phyloP scores from a whole-genome alignment of 495 filamentous ascomycete genomes.

The Pseudotulostoma volvatum region DNA sequence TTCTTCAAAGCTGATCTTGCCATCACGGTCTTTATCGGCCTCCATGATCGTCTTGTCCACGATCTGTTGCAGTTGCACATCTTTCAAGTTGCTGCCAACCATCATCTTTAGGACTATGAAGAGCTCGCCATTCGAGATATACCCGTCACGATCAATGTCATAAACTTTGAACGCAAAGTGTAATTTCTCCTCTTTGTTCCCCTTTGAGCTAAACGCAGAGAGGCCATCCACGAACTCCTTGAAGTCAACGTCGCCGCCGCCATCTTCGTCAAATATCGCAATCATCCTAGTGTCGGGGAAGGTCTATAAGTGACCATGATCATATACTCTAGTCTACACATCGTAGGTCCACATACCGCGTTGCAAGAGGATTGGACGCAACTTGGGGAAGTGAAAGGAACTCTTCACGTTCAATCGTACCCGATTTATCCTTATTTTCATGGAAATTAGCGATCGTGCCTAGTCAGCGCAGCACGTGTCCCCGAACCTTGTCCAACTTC shows the following conservation, averaged over 20 bases:
- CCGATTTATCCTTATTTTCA: slow-evolving; percentile 67
- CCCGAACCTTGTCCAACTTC: slow-evolving; percentile 89
- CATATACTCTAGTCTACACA: no score
- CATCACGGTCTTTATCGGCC: slow-evolving; percentile 87
- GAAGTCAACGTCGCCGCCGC: slow-evolving; percentile 95
- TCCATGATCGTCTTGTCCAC: slow-evolving; percentile 99
- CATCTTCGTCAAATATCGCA: slow-evolving; percentile 98
- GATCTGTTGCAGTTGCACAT: slow-evolving; percentile 85
- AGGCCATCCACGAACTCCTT: slow-evolving; percentile 96
- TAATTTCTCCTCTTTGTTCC: slow-evolving; percentile 98
- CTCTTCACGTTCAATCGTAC: slow-evolving; percentile 96
- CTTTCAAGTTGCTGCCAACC: slow-evolving; percentile 98
- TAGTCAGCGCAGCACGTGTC: background rate
- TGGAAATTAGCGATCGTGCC: background rate
- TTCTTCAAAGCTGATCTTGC: slow-evolving; percentile 98
- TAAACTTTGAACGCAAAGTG: slow-evolving; percentile 98
- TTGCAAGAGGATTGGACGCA: slow-evolving; percentile 92
- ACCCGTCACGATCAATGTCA: slow-evolving; percentile 97
- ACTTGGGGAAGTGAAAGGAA: slow-evolving; percentile 96
- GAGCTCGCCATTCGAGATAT: slow-evolving; percentile 95
- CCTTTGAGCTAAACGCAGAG: slow-evolving; percentile 89
- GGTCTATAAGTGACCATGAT: no score
- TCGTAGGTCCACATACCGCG: slow-evolving; percentile 43
- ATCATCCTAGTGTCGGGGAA: slow-evolving; percentile 64
- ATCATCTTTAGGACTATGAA: slow-evolving; percentile 99